Evolutionary conservation across 2,329 filamentous ascomycete species (phyloP).

Genomic region (Fusarium falciforme): DNA sequence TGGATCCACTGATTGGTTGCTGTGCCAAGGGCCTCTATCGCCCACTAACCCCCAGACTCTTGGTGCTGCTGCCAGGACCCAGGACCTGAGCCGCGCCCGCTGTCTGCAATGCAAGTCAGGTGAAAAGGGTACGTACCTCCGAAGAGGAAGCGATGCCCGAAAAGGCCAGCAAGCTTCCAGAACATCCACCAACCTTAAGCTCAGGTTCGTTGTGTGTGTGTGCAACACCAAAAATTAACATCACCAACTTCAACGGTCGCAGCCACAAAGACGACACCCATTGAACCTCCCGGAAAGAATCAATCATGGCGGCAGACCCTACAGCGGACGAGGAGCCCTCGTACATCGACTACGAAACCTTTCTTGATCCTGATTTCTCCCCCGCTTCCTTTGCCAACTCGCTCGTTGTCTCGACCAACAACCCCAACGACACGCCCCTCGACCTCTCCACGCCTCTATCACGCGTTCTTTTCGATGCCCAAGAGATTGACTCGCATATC

Average conservation of each 20-base stretch:
- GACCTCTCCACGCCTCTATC: constrained; percentile 96
- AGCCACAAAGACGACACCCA: neutral
- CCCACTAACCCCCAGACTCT: constrained; percentile 23
- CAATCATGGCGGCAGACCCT: constrained; percentile 24
- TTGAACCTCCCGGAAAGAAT: neutral
- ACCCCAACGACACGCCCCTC: constrained; percentile 86
- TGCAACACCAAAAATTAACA: constrained; percentile 6
- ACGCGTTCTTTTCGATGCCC: constrained; percentile 93
- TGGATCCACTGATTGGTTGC: constrained; percentile 28
- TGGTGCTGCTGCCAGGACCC: neutral
- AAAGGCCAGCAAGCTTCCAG: constrained; percentile 46
- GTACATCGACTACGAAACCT: constrained; percentile 96
- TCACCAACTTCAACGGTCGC: constrained; percentile 13
- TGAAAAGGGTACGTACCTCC: constrained; percentile 35
- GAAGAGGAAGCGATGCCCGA: constrained; percentile 35
- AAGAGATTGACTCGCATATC: constrained; percentile 97
- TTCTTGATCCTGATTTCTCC: constrained; percentile 85
- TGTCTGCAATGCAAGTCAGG: constrained; percentile 15
- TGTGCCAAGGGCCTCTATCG: constrained; percentile 7
- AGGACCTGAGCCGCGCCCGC: too few species aligned
- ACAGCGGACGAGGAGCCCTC: constrained; percentile 68
- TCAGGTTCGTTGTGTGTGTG: constrained; percentile 11
- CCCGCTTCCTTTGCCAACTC: constrained; percentile 87
- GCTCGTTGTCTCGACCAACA: constrained; percentile 90
- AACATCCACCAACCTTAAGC: constrained; percentile 23